Conservation (phyloP, 345 rosid genomes). For the Moringa oleifera region DNA sequence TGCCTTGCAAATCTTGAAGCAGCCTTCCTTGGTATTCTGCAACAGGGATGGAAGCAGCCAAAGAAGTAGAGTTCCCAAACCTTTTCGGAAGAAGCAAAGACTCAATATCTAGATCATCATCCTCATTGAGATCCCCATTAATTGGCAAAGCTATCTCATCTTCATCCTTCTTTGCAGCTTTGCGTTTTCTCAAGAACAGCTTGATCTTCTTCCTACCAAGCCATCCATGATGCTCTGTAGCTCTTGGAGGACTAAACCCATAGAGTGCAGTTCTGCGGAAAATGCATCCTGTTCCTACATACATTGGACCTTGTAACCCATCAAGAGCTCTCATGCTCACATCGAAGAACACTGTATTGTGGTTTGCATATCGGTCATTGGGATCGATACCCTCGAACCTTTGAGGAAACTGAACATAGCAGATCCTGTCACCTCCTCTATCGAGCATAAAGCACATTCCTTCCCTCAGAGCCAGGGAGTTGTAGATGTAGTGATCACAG, state of each 20-base stretch:
- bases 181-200: slow-evolving; percentile 46
- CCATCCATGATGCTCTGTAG: slow-evolving; percentile 74
- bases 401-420: slow-evolving; percentile 63
- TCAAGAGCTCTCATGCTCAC: slow-evolving; percentile 66
- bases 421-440: slow-evolving; percentile 53
- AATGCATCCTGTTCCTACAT: slow-evolving; percentile 62
- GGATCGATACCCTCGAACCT: slow-evolving; percentile 67
- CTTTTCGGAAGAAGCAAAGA: slow-evolving; percentile 61
- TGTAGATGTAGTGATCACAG: slow-evolving; percentile 60
- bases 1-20: slow-evolving; percentile 61
- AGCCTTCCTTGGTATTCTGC: slow-evolving; percentile 80
- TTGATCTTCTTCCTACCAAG: slow-evolving; percentile 59
- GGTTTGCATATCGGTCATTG: slow-evolving; percentile 56
- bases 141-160: slow-evolving; percentile 48
- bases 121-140: slow-evolving; percentile 31
- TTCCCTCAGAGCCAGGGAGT: slow-evolving; percentile 54
- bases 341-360: slow-evolving; percentile 62
- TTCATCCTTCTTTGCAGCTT: slow-evolving; percentile 36
- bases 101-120: slow-evolving; percentile 69
- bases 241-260: slow-evolving; percentile 69
- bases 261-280: slow-evolving; percentile 60
- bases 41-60: slow-evolving; percentile 63
- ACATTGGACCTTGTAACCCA: slow-evolving; percentile 62
- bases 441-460: slow-evolving; percentile 76
- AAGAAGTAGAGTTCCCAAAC: slow-evolving; percentile 58